phyloP scores from a whole-genome alignment of 2,329 filamentous ascomycete species.

The Tolypocladium paradoxum region DNA sequence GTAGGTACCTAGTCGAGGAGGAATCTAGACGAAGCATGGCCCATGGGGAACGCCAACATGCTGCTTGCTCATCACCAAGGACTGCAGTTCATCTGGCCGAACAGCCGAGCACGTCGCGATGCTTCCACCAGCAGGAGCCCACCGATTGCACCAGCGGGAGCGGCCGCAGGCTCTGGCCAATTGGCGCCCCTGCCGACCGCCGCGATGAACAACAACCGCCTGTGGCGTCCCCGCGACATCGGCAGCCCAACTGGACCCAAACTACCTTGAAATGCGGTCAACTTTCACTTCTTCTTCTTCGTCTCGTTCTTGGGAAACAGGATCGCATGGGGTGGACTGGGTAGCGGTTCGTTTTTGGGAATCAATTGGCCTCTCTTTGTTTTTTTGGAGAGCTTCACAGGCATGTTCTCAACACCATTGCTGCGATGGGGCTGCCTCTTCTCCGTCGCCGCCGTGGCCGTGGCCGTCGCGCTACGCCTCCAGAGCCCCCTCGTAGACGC shows the following conservation, averaged over 20 bases:
- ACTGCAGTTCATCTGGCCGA: no score
- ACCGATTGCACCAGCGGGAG: background rate
- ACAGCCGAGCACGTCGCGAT: no score
- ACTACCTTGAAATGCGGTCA: background rate
- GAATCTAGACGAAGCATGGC: no score
- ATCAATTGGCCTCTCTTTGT: background rate
- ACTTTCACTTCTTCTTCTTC: background rate
- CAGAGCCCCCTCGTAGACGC: background rate
- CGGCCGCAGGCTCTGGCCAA: background rate
- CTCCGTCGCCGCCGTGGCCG: slow-evolving; percentile 17
- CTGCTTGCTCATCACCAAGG: no score
- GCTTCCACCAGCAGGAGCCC: background rate
- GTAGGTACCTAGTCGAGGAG: no score
- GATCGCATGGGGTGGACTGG: background rate
- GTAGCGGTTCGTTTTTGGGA: background rate
- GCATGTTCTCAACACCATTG: slow-evolving; percentile 3
- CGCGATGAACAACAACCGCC: no score
- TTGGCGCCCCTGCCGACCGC: no score
- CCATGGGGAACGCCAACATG: no score
- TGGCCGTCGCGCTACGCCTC: slow-evolving; percentile 19
- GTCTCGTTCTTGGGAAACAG: background rate
- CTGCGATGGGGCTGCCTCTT: slow-evolving; percentile 20
- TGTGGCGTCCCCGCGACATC: no score
- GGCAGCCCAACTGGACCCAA: background rate
- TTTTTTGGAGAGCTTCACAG: no score